These are phyloP conservation scores for Tephrocybe sp. DNA, from an alignment of 768 basidiomycete species.

Conservation along the genomic window DNA sequence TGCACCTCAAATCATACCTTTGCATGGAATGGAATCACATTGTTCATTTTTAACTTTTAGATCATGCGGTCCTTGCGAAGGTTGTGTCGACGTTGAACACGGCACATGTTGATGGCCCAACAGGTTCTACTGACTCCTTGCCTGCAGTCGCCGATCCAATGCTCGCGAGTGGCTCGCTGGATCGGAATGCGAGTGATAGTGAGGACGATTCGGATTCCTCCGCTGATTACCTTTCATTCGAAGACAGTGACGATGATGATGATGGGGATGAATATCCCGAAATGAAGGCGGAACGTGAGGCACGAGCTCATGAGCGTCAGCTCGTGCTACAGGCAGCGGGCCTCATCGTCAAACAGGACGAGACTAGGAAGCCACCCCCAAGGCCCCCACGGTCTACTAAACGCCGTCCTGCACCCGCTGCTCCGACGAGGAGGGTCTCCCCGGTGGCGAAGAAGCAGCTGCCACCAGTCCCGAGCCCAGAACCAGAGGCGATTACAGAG, in stretches of 20 bases:
- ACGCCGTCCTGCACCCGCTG: slow-evolving; percentile 48
- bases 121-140: background rate
- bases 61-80: background rate
- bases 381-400: slow-evolving; percentile 28
- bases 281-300: slow-evolving; percentile 49
- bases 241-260: slow-evolving; percentile 28
- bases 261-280: slow-evolving; percentile 33
- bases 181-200: slow-evolving; percentile 20
- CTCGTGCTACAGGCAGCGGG: slow-evolving; percentile 89
- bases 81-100: background rate
- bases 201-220: slow-evolving; percentile 22
- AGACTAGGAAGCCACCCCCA: slow-evolving; percentile 39
- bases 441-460: slow-evolving; percentile 33
- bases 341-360: slow-evolving; percentile 67
- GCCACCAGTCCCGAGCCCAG: slow-evolving; percentile 43
- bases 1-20: slow-evolving; percentile 29
- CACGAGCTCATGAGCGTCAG: slow-evolving; percentile 72
- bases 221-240: slow-evolving; percentile 35
- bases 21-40: slow-evolving; percentile 25
- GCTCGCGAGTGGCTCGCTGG: slow-evolving; percentile 1
- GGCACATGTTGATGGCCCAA: slow-evolving; percentile 6
- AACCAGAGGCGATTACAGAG: slow-evolving; percentile 11
- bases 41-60: slow-evolving; percentile 5
- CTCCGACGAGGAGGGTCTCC: slow-evolving; percentile 32
- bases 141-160: slow-evolving; percentile 2